Percentiles rank a stretch among this genome's conserved stretches.
phyloP scores from a whole-genome alignment of 305 asterid genomes.

The Fraxinus latifolia region DNA sequence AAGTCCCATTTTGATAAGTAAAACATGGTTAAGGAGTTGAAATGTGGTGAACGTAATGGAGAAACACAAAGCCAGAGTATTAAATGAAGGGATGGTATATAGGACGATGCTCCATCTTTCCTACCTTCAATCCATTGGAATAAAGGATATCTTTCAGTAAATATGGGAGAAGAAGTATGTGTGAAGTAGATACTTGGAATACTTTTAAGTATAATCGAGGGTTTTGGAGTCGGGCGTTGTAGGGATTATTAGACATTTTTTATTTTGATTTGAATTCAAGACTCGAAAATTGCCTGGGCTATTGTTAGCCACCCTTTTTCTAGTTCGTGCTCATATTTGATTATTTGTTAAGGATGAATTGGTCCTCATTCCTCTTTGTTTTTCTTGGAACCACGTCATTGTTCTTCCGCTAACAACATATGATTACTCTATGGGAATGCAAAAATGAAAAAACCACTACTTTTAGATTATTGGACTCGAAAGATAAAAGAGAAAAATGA shows the following conservation, averaged over 20 bases:
- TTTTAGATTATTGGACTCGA: no score
- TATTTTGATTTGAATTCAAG: not conserved
- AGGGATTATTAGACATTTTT: not conserved
- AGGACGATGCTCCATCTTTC: not conserved
- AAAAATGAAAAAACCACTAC: no score
- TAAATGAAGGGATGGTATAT: not conserved
- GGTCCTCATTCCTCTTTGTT: not conserved
- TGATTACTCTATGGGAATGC: not conserved
- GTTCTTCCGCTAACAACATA: not conserved
- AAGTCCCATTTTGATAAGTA: not conserved
- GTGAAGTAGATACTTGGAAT: not conserved
- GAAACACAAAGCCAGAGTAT: not conserved
- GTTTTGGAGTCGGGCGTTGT: not conserved
- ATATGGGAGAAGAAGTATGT: not conserved
- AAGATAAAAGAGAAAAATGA: not conserved
- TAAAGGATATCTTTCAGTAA: not conserved
- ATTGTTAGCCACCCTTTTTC: not conserved
- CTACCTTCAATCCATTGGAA: not conserved
- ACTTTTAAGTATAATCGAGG: not conserved
- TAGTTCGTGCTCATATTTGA: not conserved
- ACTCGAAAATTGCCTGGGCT: not conserved
- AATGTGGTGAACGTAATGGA: not conserved
- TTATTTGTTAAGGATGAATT: not conserved
- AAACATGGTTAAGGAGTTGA: not conserved
- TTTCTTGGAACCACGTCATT: not conserved